Evolutionary conservation across 1,284 basidiomycete species (phyloP), one percentile per base, ranked within the genome.

Genomic region (Clitocybe nebularis): DNA sequence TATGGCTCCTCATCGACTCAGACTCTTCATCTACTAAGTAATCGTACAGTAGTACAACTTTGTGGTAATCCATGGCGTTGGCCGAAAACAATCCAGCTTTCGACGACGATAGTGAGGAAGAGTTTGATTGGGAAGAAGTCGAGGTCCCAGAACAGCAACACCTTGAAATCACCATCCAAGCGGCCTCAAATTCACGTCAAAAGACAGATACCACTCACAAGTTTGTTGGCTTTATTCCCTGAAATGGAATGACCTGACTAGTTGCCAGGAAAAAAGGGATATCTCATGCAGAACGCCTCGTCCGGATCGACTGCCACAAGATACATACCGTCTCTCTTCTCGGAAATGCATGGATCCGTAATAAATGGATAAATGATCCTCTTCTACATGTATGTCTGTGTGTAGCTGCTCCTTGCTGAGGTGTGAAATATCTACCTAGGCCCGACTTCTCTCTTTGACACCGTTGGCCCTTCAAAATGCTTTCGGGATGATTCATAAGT

Each of bases 361-460:
- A 99, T 61, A 71, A 69, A 41, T 94, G 89, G 88, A 62, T 93
- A 13, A 93, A 92, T 48, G 89, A 97, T 56, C 66, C 68, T 1
- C 67, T 92, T 2, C 71, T 99, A 8, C 90, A 95, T 56, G 93
- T 91, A 54, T 37, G 67, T 61, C 9, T 48, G 13, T 45, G 24
- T 25, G 28, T 39, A 29, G n/a, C n/a, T n/a, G n/a, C n/a, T n/a
- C n/a, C n/a, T n/a, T n/a, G n/a, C n/a, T n/a, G n/a, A n/a, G n/a
- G n/a, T n/a, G n/a, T n/a, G n/a, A n/a, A n/a, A n/a, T 16, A 30
- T 24, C 4, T 3, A 53, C 64, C 4, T 56, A 95, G 82, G 93
- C 89, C 14, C 81, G 93, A 13, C 72, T 96, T 19, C 69, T 96
- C 41, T 95, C 93, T 4, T 62, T 93, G 23, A 81, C 86, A 0